Percentiles rank a stretch among this genome's conserved stretches.
phyloP scores from a whole-genome alignment of 2,329 filamentous ascomycete species.

The Botrytis squamosa region DNA sequence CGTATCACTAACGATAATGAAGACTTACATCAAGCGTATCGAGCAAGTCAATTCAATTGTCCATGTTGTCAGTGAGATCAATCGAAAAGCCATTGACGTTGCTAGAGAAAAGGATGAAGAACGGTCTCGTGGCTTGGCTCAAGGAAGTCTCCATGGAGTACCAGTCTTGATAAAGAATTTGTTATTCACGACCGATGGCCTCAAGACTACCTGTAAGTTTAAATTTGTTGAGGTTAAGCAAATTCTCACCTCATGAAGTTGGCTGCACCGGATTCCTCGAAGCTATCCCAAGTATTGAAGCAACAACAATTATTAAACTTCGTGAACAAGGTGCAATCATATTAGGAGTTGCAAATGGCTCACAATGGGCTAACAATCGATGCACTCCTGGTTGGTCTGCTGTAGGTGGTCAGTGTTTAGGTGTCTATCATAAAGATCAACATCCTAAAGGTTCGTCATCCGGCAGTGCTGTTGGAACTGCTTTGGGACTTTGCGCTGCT shows the following conservation, averaged over 20 bases:
- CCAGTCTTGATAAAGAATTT: slow-evolving; percentile 60
- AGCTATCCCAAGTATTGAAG: slow-evolving; percentile 51
- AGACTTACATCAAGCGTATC: slow-evolving; percentile 20
- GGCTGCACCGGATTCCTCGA: slow-evolving; percentile 46
- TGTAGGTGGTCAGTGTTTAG: slow-evolving; percentile 59
- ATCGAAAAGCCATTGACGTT: slow-evolving; percentile 27
- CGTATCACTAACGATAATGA: neutral
- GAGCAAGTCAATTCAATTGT: slow-evolving; percentile 14
- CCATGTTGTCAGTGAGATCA: slow-evolving; percentile 26
- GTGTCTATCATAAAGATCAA: slow-evolving; percentile 47
- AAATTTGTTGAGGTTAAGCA: neutral
- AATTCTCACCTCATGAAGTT: slow-evolving; percentile 36
- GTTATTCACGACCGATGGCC: slow-evolving; percentile 57
- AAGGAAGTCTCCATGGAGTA: slow-evolving; percentile 51
- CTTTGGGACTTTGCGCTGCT: slow-evolving; percentile 21
- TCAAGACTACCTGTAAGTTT: slow-evolving; percentile 50
- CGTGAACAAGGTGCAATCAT: slow-evolving; percentile 24
- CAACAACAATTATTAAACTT: slow-evolving; percentile 45
- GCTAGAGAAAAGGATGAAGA: slow-evolving; percentile 27
- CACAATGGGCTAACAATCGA: slow-evolving; percentile 56
- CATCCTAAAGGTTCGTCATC: slow-evolving; percentile 20
- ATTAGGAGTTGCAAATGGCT: slow-evolving; percentile 41
- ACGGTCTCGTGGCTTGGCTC: slow-evolving; percentile 19
- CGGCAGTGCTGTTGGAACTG: slow-evolving; percentile 21
- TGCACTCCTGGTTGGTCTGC: slow-evolving; percentile 59